Evolutionary conservation across 2,329 filamentous ascomycete genomes (phyloP).

Genomic region (Cladosporium sp.): DNA sequence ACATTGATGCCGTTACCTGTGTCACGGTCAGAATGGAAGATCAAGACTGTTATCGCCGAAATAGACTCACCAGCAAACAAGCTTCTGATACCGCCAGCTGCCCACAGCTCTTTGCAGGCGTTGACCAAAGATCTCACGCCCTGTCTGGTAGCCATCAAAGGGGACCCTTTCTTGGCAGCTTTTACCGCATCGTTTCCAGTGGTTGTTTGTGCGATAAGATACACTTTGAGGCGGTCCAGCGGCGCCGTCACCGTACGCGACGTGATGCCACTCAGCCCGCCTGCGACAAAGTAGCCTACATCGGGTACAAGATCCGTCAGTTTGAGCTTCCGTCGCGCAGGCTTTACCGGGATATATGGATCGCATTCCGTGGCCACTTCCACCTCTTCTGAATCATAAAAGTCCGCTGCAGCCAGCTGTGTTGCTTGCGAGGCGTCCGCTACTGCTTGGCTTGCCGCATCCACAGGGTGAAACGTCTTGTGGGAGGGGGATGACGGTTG

Average conservation of each 20-base stretch:
- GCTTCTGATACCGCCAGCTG: conserved; percentile 78
- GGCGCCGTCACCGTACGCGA: conserved; percentile 94
- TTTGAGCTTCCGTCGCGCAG: conserved; percentile 37
- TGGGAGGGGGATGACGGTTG: conserved; percentile 16
- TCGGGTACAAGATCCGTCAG: conserved; percentile 65
- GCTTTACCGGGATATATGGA: conserved; percentile 32
- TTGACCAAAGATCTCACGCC: conserved; percentile 66
- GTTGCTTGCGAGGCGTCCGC: conserved; percentile 7
- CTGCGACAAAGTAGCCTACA: conserved; percentile 97
- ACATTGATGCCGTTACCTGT: conserved; percentile 94
- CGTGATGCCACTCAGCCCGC: conserved; percentile 88
- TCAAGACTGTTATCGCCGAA: too few species aligned
- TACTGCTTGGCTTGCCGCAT: background rate
- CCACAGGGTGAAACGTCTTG: conserved; percentile 13
- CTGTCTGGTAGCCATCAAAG: conserved; percentile 60
- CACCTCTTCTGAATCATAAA: conserved; percentile 14
- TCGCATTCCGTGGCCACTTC: conserved; percentile 22
- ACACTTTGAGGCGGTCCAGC: conserved; percentile 95
- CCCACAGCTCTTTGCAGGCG: conserved; percentile 76
- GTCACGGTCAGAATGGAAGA: background rate
- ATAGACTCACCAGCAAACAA: conserved; percentile 77
- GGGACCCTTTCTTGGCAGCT: conserved; percentile 67
- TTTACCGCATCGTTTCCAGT: conserved; percentile 56
- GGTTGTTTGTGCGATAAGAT: conserved; percentile 86
- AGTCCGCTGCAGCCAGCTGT: conserved; percentile 7